Base-by-base conservation (phyloP, 768 basidiomycete species). In the Steccherinum ochraceum region DNA sequence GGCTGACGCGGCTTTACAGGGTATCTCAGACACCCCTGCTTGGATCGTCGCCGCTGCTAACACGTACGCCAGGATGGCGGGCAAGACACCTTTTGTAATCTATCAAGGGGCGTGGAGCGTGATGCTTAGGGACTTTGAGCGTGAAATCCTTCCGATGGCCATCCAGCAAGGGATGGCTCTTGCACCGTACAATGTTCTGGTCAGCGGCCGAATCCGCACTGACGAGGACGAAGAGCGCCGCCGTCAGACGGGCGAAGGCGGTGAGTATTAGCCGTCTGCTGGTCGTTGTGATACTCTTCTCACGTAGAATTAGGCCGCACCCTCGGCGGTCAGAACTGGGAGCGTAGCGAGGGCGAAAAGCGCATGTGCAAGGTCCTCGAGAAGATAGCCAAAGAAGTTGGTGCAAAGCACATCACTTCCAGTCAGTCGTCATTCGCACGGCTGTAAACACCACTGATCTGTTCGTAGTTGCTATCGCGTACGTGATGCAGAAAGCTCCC, bases 401-500 rank as follows among this genome's bases (percentile, higher is more conserved):
- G 77, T 0, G 67, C 24, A 7, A 44, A 24, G 25, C 21, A n/a
- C 3, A 20, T 26, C 18, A 24, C 53, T 43, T 43, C 45, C 24
- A 23, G 41, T 64, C 60, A 59, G 61, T 16, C 58, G 10, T 12
- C 45, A 5, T 21, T 21, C 40, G 5, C 49, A 21, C 7, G 5
- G 20, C 21, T 20, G 4, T 16, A 21, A 45, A 48, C 25, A 10
- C 21, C 2, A 39, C 41, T n/a, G n/a, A 23, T 43, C n/a, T 10
- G 26, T 19, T 43, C 5, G 5, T 13, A 72, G 74, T 77, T 3
- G 74, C 75, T 4, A 73, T 80, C 50, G 74, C 76, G 11, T 78
- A 78, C 51, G 63, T 79, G 11, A 62, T 80, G 60, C 73, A 76
- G 19, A 80, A 79, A 58, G 65, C 71, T 4, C 71, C 72, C 0